These are phyloP conservation scores for Nakaseomyces nivariensis DNA, from an alignment of 1,139 yeast genomes.

Conservation along the genomic window DNA sequence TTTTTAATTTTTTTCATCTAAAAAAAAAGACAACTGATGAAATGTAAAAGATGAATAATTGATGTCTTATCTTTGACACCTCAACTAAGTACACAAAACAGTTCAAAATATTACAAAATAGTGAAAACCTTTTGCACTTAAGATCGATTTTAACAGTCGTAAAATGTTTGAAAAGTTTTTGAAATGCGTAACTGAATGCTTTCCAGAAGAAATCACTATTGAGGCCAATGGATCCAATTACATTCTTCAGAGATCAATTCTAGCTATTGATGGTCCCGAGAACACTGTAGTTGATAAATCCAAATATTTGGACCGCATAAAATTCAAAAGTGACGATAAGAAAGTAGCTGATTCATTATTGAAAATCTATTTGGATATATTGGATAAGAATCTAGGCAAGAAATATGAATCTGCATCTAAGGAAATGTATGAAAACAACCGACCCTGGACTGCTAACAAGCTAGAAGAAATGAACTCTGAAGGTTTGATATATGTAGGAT, in stretches of 20 bases:
- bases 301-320: not conserved
- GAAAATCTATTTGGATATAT: slow-evolving; percentile 7
- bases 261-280: not conserved
- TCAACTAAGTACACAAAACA: too few species aligned
- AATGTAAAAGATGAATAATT: too few species aligned
- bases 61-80: too few species aligned
- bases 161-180: not conserved
- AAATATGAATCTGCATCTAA: slow-evolving; percentile 13
- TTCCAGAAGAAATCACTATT: not conserved
- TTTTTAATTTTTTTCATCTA: too few species aligned
- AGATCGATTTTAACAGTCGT: not conserved
- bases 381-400: slow-evolving; percentile 20
- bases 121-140: too few species aligned
- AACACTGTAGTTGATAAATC: not conserved
- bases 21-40: too few species aligned
- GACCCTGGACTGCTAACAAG: slow-evolving; percentile 20
- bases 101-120: too few species aligned
- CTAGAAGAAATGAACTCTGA: slow-evolving; percentile 20
- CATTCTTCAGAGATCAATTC: not conserved
- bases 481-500: slow-evolving; percentile 20
- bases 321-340: not conserved
- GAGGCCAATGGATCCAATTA: not conserved
- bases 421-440: slow-evolving; percentile 15
- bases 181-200: not conserved
- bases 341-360: not conserved